Conservation (phyloP, 2,329 filamentous ascomycete genomes). For the Pseudogymnoascus sp. region DNA sequence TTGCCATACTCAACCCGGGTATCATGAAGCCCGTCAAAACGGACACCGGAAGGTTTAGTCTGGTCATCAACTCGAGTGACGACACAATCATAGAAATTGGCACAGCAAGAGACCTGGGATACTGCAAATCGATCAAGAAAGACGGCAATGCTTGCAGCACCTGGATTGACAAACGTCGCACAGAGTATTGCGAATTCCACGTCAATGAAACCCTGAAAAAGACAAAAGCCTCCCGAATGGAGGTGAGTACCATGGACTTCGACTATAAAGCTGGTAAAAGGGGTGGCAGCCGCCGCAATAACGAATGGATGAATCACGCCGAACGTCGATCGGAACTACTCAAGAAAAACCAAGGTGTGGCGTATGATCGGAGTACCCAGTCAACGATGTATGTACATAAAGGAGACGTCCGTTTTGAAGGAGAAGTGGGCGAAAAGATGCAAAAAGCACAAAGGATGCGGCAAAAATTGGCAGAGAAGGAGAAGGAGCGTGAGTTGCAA, state of each 20-base stretch:
- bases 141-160: conserved; percentile 71
- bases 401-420: conserved; percentile 20
- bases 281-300: conserved; percentile 14
- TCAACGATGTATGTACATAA: conserved; percentile 46
- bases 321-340: conserved; percentile 19
- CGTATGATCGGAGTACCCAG: conserved; percentile 51
- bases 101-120: conserved; percentile 73
- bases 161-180: conserved; percentile 85
- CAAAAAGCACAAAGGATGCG: conserved; percentile 60
- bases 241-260: conserved; percentile 64
- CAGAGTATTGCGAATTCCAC: conserved; percentile 88
- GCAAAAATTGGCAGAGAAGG: conserved; percentile 54
- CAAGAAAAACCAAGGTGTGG: conserved; percentile 31
- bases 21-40: conserved; percentile 80
- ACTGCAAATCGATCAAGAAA: conserved; percentile 76
- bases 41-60: conserved; percentile 75
- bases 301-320: conserved; percentile 19
- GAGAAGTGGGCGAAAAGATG: conserved; percentile 47
- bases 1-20: conserved; percentile 84
- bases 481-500: conserved; percentile 66
- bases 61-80: conserved; percentile 76
- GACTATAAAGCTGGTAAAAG: conserved; percentile 20
- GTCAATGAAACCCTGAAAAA: conserved; percentile 73
- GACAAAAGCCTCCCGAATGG: conserved; percentile 58
- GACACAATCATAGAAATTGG: conserved; percentile 90